phyloP scores from a whole-genome alignment of 331 rosid genomes.

The Quercus lobata region DNA sequence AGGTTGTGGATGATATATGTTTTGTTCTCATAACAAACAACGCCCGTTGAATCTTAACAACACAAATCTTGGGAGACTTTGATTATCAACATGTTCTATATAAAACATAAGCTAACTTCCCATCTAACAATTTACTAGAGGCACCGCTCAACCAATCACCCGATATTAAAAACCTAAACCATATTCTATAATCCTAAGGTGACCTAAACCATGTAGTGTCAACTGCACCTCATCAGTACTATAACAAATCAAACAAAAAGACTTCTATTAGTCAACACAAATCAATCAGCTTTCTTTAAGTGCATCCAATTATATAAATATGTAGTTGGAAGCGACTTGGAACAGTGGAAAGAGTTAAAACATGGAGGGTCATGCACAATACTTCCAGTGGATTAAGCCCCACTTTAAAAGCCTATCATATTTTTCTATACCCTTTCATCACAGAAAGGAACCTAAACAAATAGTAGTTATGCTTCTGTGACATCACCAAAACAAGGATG shows the following conservation, averaged over 20 bases:
- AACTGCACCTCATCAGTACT: conserved; percentile 10
- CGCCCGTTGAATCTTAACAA: too few relatives aligned
- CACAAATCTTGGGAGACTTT: too few relatives aligned
- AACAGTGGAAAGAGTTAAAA: neutral
- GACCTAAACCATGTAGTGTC: conserved; percentile 26
- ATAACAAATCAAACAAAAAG: conserved; percentile 1
- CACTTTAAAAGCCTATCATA: neutral
- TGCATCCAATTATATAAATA: neutral
- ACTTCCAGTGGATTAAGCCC: neutral
- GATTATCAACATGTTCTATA: too few relatives aligned
- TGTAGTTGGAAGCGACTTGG: neutral
- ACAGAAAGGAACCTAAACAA: neutral
- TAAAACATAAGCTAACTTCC: neutral
- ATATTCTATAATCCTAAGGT: neutral
- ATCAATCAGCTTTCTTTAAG: neutral
- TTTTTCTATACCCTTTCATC: neutral
- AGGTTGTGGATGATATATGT: too few relatives aligned
- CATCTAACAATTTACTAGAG: conserved; percentile 14
- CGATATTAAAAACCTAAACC: conserved; percentile 18
- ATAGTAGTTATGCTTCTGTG: conserved; percentile 8
- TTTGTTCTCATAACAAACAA: too few relatives aligned
- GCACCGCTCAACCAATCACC: conserved; percentile 9
- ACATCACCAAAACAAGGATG: conserved; percentile 34
- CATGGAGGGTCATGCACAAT: too few relatives aligned
- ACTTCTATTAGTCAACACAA: neutral